Conservation (phyloP, 2,329 filamentous ascomycete species). For the Ceratocystis colombiana region DNA sequence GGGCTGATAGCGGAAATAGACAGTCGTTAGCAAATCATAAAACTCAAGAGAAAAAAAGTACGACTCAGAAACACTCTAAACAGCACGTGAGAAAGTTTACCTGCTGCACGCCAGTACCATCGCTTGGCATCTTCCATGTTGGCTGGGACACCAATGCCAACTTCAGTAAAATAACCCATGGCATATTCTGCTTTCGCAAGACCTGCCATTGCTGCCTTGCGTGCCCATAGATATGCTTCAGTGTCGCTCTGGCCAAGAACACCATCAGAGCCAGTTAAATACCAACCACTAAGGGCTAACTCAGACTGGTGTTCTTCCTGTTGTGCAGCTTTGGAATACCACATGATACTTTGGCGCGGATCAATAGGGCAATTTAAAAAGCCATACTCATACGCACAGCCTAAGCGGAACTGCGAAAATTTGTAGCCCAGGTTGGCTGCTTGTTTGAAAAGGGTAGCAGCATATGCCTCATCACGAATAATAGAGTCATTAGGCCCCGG, state of each 20-base stretch:
- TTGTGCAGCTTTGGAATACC: conserved; percentile 83
- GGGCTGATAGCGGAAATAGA: conserved; percentile 46
- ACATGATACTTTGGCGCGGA: conserved; percentile 73
- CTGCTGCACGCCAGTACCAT: conserved; percentile 95
- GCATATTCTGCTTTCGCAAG: conserved; percentile 93
- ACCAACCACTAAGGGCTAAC: conserved; percentile 79
- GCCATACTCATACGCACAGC: conserved; percentile 82
- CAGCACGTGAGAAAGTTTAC: conserved; percentile 47
- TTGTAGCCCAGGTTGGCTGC: conserved; percentile 88
- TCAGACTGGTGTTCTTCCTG: conserved; percentile 94
- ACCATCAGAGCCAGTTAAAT: conserved; percentile 79
- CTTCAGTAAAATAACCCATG: conserved; percentile 87
- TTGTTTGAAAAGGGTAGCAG: conserved; percentile 70
- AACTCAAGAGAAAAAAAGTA: background rate
- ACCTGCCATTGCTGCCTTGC: conserved; percentile 81
- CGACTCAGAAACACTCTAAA: background rate
- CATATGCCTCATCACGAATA: conserved; percentile 70
- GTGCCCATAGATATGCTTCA: conserved; percentile 92
- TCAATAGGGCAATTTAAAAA: conserved; percentile 73
- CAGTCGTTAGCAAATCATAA: conserved; percentile 29
- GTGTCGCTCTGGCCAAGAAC: conserved; percentile 87
- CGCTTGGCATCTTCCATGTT: conserved; percentile 92
- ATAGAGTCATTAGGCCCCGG: conserved; percentile 60
- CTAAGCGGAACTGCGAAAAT: conserved; percentile 83
- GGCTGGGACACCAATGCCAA: conserved; percentile 76